Conservation (phyloP, 306 rosid species). For the Medicago lupulina region DNA sequence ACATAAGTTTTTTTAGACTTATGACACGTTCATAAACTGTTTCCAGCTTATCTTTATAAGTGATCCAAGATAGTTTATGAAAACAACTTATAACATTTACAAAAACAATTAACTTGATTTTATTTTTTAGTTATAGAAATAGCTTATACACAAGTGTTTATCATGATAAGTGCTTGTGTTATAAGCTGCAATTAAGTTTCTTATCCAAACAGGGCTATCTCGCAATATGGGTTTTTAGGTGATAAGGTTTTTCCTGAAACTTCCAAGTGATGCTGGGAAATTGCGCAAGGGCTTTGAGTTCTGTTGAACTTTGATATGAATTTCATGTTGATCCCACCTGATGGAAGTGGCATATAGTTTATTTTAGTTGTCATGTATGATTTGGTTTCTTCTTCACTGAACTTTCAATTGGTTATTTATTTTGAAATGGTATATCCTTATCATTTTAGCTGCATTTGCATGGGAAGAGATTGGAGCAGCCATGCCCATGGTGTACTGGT, state of each 20-base stretch:
- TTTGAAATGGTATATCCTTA: neutral
- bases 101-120: no score
- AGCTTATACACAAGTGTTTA: no score
- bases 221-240: neutral
- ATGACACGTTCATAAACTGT: no score
- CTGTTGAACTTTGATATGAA: slow-evolving; percentile 41
- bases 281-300: slow-evolving; percentile 55
- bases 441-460: neutral
- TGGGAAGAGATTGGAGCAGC: neutral
- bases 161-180: no score
- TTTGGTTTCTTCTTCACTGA: slow-evolving; percentile 12
- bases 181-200: no score
- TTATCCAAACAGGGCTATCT: neutral
- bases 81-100: no score
- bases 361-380: neutral
- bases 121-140: no score
- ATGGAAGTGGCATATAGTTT: slow-evolving; percentile 41
- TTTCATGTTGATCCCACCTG: slow-evolving; percentile 40
- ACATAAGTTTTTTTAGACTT: no score
- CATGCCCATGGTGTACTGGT: neutral
- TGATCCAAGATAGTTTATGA: no score
- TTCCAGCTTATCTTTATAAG: no score
- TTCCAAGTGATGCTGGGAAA: slow-evolving; percentile 53
- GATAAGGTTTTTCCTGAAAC: neutral
- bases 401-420: slow-evolving; percentile 2